phyloP scores from a whole-genome alignment of 768 basidiomycete genomes.

The Gymnopilus dilepis region DNA sequence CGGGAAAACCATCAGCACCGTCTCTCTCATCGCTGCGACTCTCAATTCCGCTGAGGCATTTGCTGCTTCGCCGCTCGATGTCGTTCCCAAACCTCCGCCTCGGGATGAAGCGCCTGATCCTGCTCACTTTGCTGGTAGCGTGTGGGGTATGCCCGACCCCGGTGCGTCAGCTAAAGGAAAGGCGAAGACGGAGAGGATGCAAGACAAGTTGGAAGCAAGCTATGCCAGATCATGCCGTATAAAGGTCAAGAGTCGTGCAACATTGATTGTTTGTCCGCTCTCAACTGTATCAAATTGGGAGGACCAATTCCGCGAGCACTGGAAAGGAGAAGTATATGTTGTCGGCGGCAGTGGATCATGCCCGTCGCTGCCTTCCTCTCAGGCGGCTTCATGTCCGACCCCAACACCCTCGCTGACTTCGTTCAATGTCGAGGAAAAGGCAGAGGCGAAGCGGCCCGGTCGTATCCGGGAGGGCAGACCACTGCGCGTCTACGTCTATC shows the following conservation, averaged over 20 bases:
- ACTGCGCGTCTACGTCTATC: constrained; percentile 93
- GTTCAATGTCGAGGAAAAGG: constrained; percentile 36
- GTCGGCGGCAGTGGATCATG: constrained; percentile 74
- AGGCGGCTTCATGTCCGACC: constrained; percentile 28
- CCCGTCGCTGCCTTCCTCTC: constrained; percentile 37
- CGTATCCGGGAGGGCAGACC: constrained; percentile 53
- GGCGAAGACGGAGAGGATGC: constrained; percentile 66
- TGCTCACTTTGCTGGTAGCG: constrained; percentile 75
- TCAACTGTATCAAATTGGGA: constrained; percentile 99
- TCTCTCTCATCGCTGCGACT: constrained; percentile 91
- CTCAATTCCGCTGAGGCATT: constrained; percentile 71
- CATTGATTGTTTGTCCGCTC: constrained; percentile 95
- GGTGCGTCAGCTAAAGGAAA: constrained; percentile 56
- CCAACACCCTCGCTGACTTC: constrained; percentile 34
- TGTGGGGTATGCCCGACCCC: constrained; percentile 82
- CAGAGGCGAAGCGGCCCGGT: constrained; percentile 33
- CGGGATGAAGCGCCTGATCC: constrained; percentile 38
- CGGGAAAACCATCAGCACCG: constrained; percentile 96
- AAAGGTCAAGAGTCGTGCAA: constrained; percentile 85
- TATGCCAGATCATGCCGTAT: constrained; percentile 75
- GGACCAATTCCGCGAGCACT: constrained; percentile 97
- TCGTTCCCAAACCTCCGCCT: constrained; percentile 43
- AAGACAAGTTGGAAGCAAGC: constrained; percentile 75
- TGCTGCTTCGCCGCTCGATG: constrained; percentile 57
- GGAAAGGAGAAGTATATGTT: constrained; percentile 86